Conservation (phyloP, 495 filamentous ascomycete species). For the Penicillium atrosanguineum region DNA sequence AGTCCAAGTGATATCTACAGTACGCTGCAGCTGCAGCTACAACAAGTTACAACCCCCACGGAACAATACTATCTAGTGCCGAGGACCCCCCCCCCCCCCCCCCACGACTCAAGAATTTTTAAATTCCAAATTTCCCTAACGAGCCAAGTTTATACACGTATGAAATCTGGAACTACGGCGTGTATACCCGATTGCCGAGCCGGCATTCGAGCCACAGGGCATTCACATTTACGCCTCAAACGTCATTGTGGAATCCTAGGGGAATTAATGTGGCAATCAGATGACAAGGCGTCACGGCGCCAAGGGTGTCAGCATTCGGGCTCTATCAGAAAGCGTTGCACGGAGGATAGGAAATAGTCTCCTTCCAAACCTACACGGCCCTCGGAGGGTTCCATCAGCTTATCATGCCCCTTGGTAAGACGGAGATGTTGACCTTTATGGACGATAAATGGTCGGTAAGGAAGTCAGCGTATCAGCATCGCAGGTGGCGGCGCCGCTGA, state of each 20-base stretch:
- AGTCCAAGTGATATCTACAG: background rate
- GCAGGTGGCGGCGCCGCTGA: slow-evolving; percentile 5
- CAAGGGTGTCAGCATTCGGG: slow-evolving; percentile 1
- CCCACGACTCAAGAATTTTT: no score
- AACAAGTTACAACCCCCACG: background rate
- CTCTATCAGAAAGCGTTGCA: background rate
- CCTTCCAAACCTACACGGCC: background rate
- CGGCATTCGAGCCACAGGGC: slow-evolving; percentile 8
- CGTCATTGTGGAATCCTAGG: slow-evolving; percentile 4
- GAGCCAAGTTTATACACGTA: no score
- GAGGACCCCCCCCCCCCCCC: background rate
- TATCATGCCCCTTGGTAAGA: background rate
- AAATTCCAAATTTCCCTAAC: background rate
- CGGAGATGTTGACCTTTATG: slow-evolving; percentile 3
- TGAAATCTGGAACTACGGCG: slow-evolving; percentile 11
- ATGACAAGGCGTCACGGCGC: slow-evolving; percentile 1
- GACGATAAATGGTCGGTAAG: slow-evolving; percentile 3
- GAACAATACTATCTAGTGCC: background rate
- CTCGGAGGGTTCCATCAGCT: background rate
- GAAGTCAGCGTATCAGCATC: slow-evolving; percentile 9
- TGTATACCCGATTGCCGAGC: slow-evolving; percentile 26
- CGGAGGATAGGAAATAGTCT: background rate
- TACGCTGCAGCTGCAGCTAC: background rate
- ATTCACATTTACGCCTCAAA: background rate
- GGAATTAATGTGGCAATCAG: slow-evolving; percentile 3